phyloP scores from a whole-genome alignment of 495 filamentous ascomycete genomes.

The Aspergillus baeticus region DNA sequence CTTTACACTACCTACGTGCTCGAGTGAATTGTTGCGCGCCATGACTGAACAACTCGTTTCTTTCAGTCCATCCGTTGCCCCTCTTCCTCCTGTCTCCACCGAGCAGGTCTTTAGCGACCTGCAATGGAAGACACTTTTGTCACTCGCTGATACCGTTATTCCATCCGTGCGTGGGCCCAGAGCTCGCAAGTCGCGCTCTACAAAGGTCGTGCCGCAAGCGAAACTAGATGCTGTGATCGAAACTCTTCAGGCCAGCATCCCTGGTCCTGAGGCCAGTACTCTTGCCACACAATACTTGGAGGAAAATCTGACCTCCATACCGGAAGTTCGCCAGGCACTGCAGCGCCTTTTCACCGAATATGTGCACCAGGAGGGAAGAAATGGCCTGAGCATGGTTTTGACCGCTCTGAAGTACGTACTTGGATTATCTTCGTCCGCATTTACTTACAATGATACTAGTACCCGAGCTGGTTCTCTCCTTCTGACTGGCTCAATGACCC shows the following conservation, averaged over 20 bases:
- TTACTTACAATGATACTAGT: conserved; percentile 36
- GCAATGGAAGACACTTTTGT: conserved; percentile 57
- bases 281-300: conserved; percentile 44
- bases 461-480: conserved; percentile 67
- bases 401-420: conserved; percentile 52
- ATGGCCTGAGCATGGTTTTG: conserved; percentile 51
- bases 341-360: conserved; percentile 43
- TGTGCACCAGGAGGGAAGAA: conserved; percentile 46
- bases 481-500: conserved; percentile 62
- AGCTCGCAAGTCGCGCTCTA: conserved; percentile 20
- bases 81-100: conserved; percentile 39
- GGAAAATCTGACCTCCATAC: conserved; percentile 49
- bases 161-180: conserved; percentile 45
- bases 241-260: conserved; percentile 28
- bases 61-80: conserved; percentile 42
- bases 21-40: not conserved
- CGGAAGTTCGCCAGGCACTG: conserved; percentile 42
- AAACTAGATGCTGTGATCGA: conserved; percentile 34
- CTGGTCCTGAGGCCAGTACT: conserved; percentile 27
- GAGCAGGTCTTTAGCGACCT: conserved; percentile 41
- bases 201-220: conserved; percentile 35
- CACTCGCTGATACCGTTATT: conserved; percentile 54
- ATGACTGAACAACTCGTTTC: conserved; percentile 28
- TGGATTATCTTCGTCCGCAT: not conserved
- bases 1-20: not conserved